These are phyloP conservation scores for Halenospora varia DNA, from an alignment of 495 filamentous ascomycete genomes.

Conservation along the genomic window DNA sequence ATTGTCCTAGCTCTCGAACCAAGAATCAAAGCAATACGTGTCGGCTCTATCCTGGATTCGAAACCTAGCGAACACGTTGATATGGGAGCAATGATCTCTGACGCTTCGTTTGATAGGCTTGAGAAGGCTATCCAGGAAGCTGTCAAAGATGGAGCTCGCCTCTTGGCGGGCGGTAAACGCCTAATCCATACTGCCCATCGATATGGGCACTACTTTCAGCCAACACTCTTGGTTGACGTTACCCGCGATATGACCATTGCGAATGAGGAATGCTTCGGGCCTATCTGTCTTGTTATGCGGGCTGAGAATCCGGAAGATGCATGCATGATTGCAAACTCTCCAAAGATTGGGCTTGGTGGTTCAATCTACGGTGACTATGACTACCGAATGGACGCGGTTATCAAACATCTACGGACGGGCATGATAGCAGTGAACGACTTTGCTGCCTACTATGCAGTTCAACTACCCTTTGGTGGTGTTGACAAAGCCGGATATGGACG, in stretches of 20 bases:
- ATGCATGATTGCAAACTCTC: slow-evolving; percentile 70
- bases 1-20: slow-evolving; percentile 68
- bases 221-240: slow-evolving; percentile 86
- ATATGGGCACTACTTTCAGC: slow-evolving; percentile 84
- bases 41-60: slow-evolving; percentile 61
- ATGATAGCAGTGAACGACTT: slow-evolving; percentile 97
- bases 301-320: slow-evolving; percentile 57
- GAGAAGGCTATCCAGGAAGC: slow-evolving; percentile 74
- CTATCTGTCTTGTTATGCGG: slow-evolving; percentile 79
- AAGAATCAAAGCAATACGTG: slow-evolving; percentile 65
- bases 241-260: slow-evolving; percentile 76
- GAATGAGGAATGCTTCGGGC: slow-evolving; percentile 87
- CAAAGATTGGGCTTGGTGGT: slow-evolving; percentile 71
- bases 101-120: slow-evolving; percentile 61
- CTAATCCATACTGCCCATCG: slow-evolving; percentile 64
- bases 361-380: slow-evolving; percentile 67
- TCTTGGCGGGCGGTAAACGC: slow-evolving; percentile 77
- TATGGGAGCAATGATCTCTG: slow-evolving; percentile 86
- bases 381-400: slow-evolving; percentile 50
- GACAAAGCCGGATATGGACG: slow-evolving; percentile 86
- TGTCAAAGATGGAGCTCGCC: slow-evolving; percentile 67
- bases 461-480: slow-evolving; percentile 88
- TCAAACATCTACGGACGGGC: slow-evolving; percentile 68
- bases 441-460: slow-evolving; percentile 83
- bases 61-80: slow-evolving; percentile 54